Evolutionary conservation across 192 early-diverging fungal genomes (phyloP), one percentile per base, ranked within the genome.

Genomic region (Umbelopsis isabellina): DNA sequence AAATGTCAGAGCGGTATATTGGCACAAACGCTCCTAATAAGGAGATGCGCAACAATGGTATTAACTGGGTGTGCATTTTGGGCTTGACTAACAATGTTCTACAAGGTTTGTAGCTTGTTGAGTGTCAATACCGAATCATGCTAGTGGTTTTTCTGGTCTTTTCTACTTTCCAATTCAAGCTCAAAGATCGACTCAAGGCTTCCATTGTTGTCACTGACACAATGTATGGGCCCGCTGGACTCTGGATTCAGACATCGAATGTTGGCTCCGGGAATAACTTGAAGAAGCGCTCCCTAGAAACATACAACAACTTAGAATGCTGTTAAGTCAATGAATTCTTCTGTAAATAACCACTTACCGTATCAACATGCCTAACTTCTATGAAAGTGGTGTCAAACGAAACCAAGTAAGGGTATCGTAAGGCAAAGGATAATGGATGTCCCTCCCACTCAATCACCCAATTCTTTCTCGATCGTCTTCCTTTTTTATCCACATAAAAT

Each of bases 381-480:
- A 98, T 93, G 72, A 97, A 97, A 47, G 83, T 87, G 6, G 90
- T 80, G 52, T 97, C 94, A 78, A 94, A 98, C 0, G 97, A 95
- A 69, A 97, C 79, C 44, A 98, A 80, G 72, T 95, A 98, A 25
- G 94, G 95, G 46, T 91, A 83, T 25, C 86, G 77, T 25, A 90
- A 88, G 30, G 92, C 91, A 79, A 95, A 98, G 53, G 90, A 84
- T n/a, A 85, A 89, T 12, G 97, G 97, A 2, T 82, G 73, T 2
- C 97, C 97, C 37, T 89, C 89, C 96, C 95, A 98, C 51, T 92
- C 78, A 48, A 98, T 90, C 52, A 93, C 83, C 90, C 89, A 93
- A 69, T 94, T 88, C 7, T 82, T 75, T 30, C 91, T 77, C 33
- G 91, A 79, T 27, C 93, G 80, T 53, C 89, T 83, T 50, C 97